Evolutionary conservation across 192 early-diverging fungal genomes (phyloP).

Genomic region (Umbelopsis isabellina): DNA sequence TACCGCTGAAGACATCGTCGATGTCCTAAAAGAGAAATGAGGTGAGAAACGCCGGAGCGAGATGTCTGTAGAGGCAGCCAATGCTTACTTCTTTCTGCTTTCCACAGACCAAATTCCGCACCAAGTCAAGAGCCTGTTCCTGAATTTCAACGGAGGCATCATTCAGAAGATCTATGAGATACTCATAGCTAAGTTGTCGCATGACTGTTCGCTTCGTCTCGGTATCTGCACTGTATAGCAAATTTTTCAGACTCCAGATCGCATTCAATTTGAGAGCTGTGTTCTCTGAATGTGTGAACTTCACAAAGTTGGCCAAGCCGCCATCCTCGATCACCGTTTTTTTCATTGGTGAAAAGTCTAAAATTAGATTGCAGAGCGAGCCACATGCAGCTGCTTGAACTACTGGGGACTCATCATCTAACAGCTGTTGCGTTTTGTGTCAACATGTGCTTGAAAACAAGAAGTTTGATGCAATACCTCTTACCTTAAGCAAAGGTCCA

Average conservation of each 20-base stretch:
- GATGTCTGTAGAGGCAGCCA: not conserved
- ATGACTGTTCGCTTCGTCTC: constrained; percentile 71
- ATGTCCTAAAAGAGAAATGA: constrained; percentile 49
- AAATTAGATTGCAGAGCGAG: constrained; percentile 81
- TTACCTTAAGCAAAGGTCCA: constrained; percentile 66
- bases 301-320: constrained; percentile 70
- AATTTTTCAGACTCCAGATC: constrained; percentile 83
- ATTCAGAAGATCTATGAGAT: constrained; percentile 59
- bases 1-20: constrained; percentile 68
- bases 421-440: constrained; percentile 35
- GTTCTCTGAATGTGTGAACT: constrained; percentile 54
- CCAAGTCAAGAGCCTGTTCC: constrained; percentile 74
- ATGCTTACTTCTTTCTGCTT: constrained; percentile 36
- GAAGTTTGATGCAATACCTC: not conserved
- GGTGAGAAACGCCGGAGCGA: not conserved
- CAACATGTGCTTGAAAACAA: not conserved
- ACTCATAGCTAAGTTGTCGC: constrained; percentile 64
- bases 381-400: constrained; percentile 75
- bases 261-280: constrained; percentile 66
- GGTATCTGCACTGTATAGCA: constrained; percentile 71
- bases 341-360: constrained; percentile 85
- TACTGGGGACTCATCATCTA: constrained; percentile 61
- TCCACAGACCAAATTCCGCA: constrained; percentile 74
- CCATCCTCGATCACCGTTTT: constrained; percentile 72
- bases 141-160: constrained; percentile 67